Percentiles rank a stretch among this genome's conserved stretches.
Evolutionary conservation across 2,329 filamentous ascomycete genomes (phyloP).

Genomic region (Ophiobolus disseminans): DNA sequence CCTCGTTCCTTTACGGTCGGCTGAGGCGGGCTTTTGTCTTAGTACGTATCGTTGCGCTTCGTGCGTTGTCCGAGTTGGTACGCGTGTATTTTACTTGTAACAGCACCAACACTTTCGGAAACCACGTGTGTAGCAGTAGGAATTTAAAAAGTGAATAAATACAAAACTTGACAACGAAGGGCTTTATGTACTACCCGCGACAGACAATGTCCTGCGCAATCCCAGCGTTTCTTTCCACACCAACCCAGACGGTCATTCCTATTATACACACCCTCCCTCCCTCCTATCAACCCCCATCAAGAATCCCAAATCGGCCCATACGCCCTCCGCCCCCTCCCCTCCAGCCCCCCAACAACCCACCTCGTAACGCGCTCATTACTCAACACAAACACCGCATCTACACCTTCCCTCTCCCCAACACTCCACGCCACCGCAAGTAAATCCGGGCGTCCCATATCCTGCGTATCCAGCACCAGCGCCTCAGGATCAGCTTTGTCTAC

Average conservation of each 20-base stretch:
- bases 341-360: constrained; percentile 72
- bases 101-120: too few species aligned
- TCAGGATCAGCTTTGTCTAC: constrained; percentile 66
- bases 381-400: constrained; percentile 76
- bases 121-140: background rate
- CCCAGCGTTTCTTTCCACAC: too few species aligned
- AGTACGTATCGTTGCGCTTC: too few species aligned
- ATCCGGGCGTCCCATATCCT: constrained; percentile 65
- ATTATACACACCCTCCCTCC: background rate
- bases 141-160: background rate
- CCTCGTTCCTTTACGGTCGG: constrained; percentile 13
- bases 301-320: constrained; percentile 80
- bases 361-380: constrained; percentile 72
- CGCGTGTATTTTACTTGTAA: too few species aligned
- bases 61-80: too few species aligned
- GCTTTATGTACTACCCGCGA: background rate
- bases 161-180: background rate
- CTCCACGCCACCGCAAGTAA: constrained; percentile 64
- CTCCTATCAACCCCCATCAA: constrained; percentile 40
- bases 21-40: constrained; percentile 27
- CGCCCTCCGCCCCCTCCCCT: constrained; percentile 69
- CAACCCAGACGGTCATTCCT: too few species aligned
- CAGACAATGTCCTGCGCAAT: too few species aligned
- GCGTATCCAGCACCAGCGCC: constrained; percentile 73
- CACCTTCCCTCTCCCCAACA: constrained; percentile 55